Percentiles rank a stretch among this genome's conserved stretches.
These are phyloP conservation scores for Coniochaeta pulveracea DNA, from an alignment of 2,329 filamentous ascomycete species.

Conservation along the genomic window DNA sequence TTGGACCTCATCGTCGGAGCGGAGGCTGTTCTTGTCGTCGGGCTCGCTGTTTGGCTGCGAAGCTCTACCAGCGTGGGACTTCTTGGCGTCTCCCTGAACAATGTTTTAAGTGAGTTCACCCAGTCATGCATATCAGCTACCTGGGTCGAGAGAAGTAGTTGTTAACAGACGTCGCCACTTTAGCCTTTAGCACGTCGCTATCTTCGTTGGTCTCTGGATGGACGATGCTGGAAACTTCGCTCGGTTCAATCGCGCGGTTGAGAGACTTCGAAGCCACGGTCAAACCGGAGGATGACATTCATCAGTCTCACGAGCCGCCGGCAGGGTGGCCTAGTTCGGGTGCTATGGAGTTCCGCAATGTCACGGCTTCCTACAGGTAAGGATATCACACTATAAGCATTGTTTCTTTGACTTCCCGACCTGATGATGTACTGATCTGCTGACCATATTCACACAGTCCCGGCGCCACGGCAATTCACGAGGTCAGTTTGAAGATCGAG, in stretches of 20 bases:
- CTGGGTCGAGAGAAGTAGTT: no score
- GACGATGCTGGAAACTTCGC: slow-evolving; percentile 8
- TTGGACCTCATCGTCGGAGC: slow-evolving; percentile 8
- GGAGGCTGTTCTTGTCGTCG: slow-evolving; percentile 6
- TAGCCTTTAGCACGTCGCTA: slow-evolving; percentile 3
- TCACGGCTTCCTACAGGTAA: slow-evolving; percentile 3
- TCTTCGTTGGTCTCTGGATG: slow-evolving; percentile 6
- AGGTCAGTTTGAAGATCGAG: slow-evolving; percentile 68
- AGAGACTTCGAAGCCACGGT: slow-evolving; percentile 1
- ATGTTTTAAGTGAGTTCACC: no score
- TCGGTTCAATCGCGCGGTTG: slow-evolving; percentile 8
- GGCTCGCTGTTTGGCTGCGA: background rate
- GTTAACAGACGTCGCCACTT: no score
- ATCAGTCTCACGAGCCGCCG: background rate
- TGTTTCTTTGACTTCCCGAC: no score
- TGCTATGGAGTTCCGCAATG: slow-evolving; percentile 1
- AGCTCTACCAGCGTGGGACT: no score
- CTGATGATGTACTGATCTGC: no score
- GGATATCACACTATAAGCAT: no score
- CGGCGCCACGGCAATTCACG: slow-evolving; percentile 61
- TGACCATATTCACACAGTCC: no score
- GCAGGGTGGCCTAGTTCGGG: slow-evolving; percentile 4
- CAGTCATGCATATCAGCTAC: no score
- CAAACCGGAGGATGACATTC: background rate
- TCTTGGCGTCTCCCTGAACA: background rate